phyloP scores from a whole-genome alignment of 1,139 yeast genomes.

The Saccharomyces pastorianus region DNA sequence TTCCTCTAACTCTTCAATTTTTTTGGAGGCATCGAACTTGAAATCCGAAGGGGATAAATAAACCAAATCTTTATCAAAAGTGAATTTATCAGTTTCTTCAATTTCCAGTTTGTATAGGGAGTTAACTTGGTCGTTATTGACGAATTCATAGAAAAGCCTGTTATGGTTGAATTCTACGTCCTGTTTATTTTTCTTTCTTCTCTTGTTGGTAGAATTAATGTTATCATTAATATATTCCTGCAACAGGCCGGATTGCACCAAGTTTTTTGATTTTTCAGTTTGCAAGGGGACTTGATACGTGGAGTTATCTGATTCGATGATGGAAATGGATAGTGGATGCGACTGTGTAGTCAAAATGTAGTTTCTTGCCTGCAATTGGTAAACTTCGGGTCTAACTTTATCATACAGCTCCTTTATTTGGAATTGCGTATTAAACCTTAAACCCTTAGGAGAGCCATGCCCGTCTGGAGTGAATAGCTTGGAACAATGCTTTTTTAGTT shows the following conservation, averaged over 20 bases:
- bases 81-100: conserved; percentile 7
- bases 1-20: conserved; percentile 20
- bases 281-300: conserved; percentile 11
- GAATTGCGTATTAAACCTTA: conserved; percentile 7
- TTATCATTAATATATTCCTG: conserved; percentile 4
- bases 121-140: conserved; percentile 15
- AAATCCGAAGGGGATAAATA: conserved; percentile 20
- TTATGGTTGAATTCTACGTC: conserved; percentile 11
- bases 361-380: conserved; percentile 19
- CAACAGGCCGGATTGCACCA: conserved; percentile 13
- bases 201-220: not conserved
- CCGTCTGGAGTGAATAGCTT: not conserved
- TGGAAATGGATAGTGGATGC: conserved; percentile 17
- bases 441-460: conserved; percentile 3
- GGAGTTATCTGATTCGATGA: conserved; percentile 10
- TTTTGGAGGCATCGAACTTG: conserved; percentile 21
- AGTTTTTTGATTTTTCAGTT: conserved; percentile 6
- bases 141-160: conserved; percentile 3
- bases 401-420: conserved; percentile 7
- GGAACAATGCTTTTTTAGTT: conserved; percentile 1
- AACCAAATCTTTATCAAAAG: conserved; percentile 14
- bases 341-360: conserved; percentile 9
- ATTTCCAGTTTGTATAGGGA: conserved; percentile 3
- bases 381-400: conserved; percentile 21
- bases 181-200: not conserved